Evolutionary conservation across 345 rosid species (phyloP), one percentile per base, ranked within the genome.

Genomic region (Turnera subulata): DNA sequence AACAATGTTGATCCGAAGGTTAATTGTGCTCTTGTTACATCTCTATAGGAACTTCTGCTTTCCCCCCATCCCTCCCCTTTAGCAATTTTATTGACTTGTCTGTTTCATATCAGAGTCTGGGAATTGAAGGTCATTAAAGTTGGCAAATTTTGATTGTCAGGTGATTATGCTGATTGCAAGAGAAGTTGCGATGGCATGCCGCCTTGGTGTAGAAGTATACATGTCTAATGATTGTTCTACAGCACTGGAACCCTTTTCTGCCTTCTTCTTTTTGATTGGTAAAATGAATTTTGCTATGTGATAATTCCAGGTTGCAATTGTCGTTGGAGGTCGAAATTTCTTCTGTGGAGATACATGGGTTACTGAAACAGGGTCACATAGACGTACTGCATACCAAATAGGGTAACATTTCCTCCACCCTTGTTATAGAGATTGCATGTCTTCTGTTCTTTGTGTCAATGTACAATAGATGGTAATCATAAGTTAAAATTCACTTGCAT

Each of bases 1-100:
- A n/a, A n/a, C n/a, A n/a, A n/a, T 61, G 78, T 91, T 56, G 96
- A 91, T 55, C 91, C 96, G 2, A 82, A 88, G 97, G 96, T 91
- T 53, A 13, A 12, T 35, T 6, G 6, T n/a, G n/a, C n/a, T n/a
- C n/a, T 63, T 33, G 47, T 1, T 44, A 6, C 44, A 9, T 5
- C 1, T 11, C 18, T 21, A 1, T n/a, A n/a, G n/a, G n/a, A n/a
- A n/a, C n/a, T n/a, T n/a, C n/a, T n/a, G n/a, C n/a, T n/a, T n/a
- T n/a, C n/a, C n/a, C n/a, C n/a, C n/a, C n/a, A n/a, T n/a, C n/a
- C n/a, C n/a, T n/a, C n/a, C n/a, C n/a, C n/a, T n/a, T n/a, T n/a
- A n/a, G n/a, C n/a, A 6, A 9, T 21, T 56, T 12, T 35, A 37
- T 38, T 6, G 17, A 23, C 17, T 43, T 18, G 17, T 7, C 6